Evolutionary conservation across 192 early-diverging fungal genomes (phyloP), one percentile per base, ranked within the genome.

Genomic region (Rhizophagus clarus): DNA sequence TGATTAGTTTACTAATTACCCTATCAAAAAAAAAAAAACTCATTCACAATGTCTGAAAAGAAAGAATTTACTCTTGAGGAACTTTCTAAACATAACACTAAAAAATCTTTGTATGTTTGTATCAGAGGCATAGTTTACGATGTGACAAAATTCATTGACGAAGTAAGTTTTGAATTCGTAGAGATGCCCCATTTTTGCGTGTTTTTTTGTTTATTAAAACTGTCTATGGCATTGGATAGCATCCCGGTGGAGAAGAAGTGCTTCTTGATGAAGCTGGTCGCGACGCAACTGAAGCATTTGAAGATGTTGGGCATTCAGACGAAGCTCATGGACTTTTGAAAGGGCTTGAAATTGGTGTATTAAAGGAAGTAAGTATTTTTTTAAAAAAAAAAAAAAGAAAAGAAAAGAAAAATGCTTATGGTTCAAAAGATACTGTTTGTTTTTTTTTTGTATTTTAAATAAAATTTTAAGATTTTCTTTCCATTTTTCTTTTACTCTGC

Each of bases 241-340:
- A 99, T 84, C 97, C 97, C 29, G 97, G 97, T 84, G 97, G 97
- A 83, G 97, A 97, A 87, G 97, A 99, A 84, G 95, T 99, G 17
- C 87, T 99, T 79, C 81, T 97, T 61, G 97, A 97, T 85, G 90
- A 93, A 80, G 96, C 91, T 69, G 97, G 95, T 84, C 89, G 88
- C 79, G 96, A 99, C 84, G 94, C 95, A 40, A 95, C 94, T 56
- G 96, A 94, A 80, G 93, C 95, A 28, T 99, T 99, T 88, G 96
- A 99, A 74, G 96, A 97, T 84, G 96, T 99, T 83, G 97, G 97
- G 29, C 96, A 99, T 88, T 96, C 94, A 40, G 94, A 97, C 71
- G 97, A 99, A 81, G 97, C 97, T 31, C 92, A 91, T 73, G 94
- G 95, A 22, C 80, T 99, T 80, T 88, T 99, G 80, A 87, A 91